phyloP scores from a whole-genome alignment of 306 rosid species.

The Mimosa pudica region DNA sequence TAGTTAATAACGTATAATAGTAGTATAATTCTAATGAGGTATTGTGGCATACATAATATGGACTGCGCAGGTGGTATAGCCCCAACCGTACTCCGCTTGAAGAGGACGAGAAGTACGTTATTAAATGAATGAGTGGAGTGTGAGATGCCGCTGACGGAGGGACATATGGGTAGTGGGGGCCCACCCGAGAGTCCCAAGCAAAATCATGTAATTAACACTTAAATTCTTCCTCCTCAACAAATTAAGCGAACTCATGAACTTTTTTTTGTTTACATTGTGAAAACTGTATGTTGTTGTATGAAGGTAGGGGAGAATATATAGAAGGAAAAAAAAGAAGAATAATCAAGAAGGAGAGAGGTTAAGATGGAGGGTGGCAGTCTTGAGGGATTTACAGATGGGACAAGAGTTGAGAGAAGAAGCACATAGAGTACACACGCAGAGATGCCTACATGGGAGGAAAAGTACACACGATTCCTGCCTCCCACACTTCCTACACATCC shows the following conservation, averaged over 20 bases:
- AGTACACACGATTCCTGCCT: conserved; percentile 75
- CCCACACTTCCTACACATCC: conserved; percentile 77
- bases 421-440: conserved; percentile 71
- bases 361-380: conserved; percentile 66
- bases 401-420: conserved; percentile 64
- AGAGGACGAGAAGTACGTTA: no score
- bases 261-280: no score
- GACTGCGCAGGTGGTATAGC: no score
- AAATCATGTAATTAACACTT: background rate
- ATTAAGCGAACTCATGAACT: no score
- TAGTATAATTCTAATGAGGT: no score
- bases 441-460: conserved; percentile 85
- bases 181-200: background rate
- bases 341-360: conserved; percentile 38
- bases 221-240: no score
- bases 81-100: no score
- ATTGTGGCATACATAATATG: no score
- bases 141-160: background rate
- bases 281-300: no score
- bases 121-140: background rate
- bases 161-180: background rate
- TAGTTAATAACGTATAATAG: no score
- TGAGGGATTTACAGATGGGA: conserved; percentile 78
- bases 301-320: no score
- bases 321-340: no score